Evolutionary conservation across 768 basidiomycete species (phyloP).

Genomic region (Pholiota molesta): DNA sequence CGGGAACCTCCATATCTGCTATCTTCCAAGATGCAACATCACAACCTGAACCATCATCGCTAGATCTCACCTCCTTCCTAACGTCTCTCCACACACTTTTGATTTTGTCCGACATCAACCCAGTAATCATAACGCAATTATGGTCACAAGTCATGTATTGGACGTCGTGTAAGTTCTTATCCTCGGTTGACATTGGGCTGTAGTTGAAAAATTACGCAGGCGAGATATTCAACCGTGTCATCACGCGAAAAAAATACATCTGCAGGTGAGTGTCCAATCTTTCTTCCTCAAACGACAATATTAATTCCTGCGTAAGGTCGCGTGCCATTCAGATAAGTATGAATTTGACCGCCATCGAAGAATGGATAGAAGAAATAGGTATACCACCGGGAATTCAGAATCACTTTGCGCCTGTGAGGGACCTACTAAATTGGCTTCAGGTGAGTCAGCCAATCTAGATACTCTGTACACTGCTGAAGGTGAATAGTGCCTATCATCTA

Average conservation of each 20-base stretch:
- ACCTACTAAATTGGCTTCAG: constrained; percentile 87
- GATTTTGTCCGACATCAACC: constrained; percentile 87
- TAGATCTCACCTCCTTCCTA: constrained; percentile 75
- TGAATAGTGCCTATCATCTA: constrained; percentile 78
- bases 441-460: constrained; percentile 36
- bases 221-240: constrained; percentile 82
- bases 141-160: constrained; percentile 99
- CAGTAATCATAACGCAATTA: constrained; percentile 83
- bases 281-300: not conserved
- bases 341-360: constrained; percentile 85
- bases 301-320: constrained; percentile 47
- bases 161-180: constrained; percentile 76
- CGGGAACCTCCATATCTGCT: constrained; percentile 48
- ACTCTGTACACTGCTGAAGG: not conserved
- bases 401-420: constrained; percentile 84
- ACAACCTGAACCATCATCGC: constrained; percentile 43
- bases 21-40: constrained; percentile 46
- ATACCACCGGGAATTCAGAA: constrained; percentile 77
- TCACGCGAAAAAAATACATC: constrained; percentile 92
- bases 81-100: constrained; percentile 85
- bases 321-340: constrained; percentile 88
- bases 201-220: constrained; percentile 40
- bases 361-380: constrained; percentile 85
- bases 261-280: constrained; percentile 61
- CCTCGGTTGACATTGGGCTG: not conserved